A percentile compares a stretch with the other conserved stretches of the same genome.
These are phyloP conservation scores for Larix kaempferi DNA, from an alignment of 75 land plant genomes.

Conservation along the genomic window DNA sequence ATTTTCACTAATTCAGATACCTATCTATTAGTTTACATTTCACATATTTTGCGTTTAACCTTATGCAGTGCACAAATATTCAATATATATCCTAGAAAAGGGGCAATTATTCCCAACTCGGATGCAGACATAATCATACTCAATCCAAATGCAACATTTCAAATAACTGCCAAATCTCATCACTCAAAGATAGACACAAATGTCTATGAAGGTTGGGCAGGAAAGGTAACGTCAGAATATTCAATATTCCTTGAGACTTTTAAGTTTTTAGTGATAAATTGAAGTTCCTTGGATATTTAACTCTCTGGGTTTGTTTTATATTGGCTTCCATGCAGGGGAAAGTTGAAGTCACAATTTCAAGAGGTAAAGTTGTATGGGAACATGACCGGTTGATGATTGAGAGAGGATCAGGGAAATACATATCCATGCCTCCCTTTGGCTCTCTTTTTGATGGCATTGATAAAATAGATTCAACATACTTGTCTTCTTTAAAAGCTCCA, in stretches of 20 bases:
- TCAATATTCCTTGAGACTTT: background rate
- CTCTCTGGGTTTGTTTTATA: slow-evolving; percentile 2
- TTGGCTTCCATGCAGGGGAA: slow-evolving; percentile 60
- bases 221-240: slow-evolving; percentile 54
- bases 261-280: background rate
- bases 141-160: slow-evolving; percentile 76
- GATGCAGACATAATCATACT: slow-evolving; percentile 94
- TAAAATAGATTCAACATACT: slow-evolving; percentile 61
- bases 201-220: slow-evolving; percentile 81
- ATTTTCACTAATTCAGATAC: too few species aligned
- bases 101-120: slow-evolving; percentile 87
- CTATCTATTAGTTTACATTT: too few species aligned
- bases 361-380: slow-evolving; percentile 92
- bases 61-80: slow-evolving; percentile 83
- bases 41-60: background rate
- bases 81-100: slow-evolving; percentile 96
- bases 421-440: slow-evolving; percentile 73
- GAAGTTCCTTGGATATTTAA: background rate
- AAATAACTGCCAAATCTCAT: slow-evolving; percentile 65
- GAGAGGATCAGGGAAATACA: slow-evolving; percentile 76
- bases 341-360: slow-evolving; percentile 83
- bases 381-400: slow-evolving; percentile 62
- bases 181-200: slow-evolving; percentile 93
- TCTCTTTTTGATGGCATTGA: slow-evolving; percentile 81
- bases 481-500: slow-evolving; percentile 72